phyloP scores from a whole-genome alignment of 169 alveolate genomes.

The Eimeria tenella region DNA sequence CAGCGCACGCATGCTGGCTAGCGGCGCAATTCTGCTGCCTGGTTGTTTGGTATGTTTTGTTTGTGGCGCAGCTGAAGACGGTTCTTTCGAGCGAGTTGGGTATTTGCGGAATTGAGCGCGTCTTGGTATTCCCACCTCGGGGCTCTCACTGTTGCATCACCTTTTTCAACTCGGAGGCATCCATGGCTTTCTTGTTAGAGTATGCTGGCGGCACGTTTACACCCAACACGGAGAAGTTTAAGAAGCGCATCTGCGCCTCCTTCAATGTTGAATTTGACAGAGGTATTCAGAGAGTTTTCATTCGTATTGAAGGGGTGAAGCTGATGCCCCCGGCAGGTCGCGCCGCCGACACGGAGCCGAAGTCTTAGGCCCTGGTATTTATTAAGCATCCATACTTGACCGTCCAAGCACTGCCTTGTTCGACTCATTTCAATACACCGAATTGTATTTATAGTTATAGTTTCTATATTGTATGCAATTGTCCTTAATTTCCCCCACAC shows the following conservation, averaged over 20 bases:
- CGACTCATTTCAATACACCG: no score
- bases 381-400: neutral
- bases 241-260: slow-evolving; percentile 71
- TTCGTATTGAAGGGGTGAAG: slow-evolving; percentile 70
- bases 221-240: slow-evolving; percentile 62
- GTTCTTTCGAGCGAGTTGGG: slow-evolving; percentile 33
- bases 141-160: slow-evolving; percentile 73
- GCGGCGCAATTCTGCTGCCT: neutral
- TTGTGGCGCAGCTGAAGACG: slow-evolving; percentile 59
- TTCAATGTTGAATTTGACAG: slow-evolving; percentile 61
- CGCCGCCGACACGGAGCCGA: slow-evolving; percentile 32
- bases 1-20: neutral
- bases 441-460: no score
- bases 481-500: no score
- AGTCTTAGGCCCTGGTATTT: neutral
- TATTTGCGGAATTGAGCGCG: slow-evolving; percentile 72
- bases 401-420: neutral
- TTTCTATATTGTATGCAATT: no score
- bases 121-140: slow-evolving; percentile 72
- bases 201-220: slow-evolving; percentile 73
- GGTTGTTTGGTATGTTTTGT: neutral
- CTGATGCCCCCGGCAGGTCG: slow-evolving; percentile 60
- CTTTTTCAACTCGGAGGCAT: slow-evolving; percentile 52
- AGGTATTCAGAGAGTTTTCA: slow-evolving; percentile 72
- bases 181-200: slow-evolving; percentile 33